phyloP scores from a whole-genome alignment of 1,284 basidiomycete genomes.

The Trichosporon coremiiforme region DNA sequence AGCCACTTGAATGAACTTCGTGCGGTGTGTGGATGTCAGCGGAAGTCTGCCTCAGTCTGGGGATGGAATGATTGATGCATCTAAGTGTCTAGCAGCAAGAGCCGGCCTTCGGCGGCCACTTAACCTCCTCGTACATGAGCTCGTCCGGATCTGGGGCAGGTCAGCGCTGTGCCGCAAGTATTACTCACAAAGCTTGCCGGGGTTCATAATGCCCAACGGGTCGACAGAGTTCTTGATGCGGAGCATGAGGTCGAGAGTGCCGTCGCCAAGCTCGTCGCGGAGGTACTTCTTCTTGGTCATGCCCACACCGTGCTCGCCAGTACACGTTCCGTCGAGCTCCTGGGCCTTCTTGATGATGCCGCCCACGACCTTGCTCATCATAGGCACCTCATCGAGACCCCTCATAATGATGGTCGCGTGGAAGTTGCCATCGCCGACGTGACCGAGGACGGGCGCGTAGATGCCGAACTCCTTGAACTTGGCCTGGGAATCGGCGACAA shows the following conservation, averaged over 20 bases:
- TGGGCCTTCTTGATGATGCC: conserved; percentile 26
- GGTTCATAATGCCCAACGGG: conserved; percentile 74
- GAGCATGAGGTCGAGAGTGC: conserved; percentile 74
- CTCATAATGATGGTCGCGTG: conserved; percentile 42
- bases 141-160: conserved; percentile 30
- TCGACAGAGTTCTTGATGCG: conserved; percentile 71
- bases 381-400: conserved; percentile 21
- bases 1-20: too few relatives aligned
- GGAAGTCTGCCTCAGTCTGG: too few relatives aligned
- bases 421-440: conserved; percentile 75
- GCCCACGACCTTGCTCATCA: conserved; percentile 20
- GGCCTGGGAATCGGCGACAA: conserved; percentile 72
- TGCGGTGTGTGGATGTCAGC: too few relatives aligned
- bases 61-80: neutral
- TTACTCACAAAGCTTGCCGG: conserved; percentile 63
- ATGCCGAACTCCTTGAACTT: conserved; percentile 68
- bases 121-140: conserved; percentile 24
- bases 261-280: conserved; percentile 69
- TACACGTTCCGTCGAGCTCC: conserved; percentile 57
- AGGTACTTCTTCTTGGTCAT: conserved; percentile 69
- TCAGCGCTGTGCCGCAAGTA: neutral
- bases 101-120: conserved; percentile 20
- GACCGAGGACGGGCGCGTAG: conserved; percentile 63
- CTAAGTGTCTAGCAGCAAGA: conserved; percentile 17
- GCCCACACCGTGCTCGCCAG: conserved; percentile 77